A percentile compares a stretch with the other conserved stretches of the same genome.
Conservation (phyloP, 768 basidiomycete genomes). For the Asterophora lycoperdoides region DNA sequence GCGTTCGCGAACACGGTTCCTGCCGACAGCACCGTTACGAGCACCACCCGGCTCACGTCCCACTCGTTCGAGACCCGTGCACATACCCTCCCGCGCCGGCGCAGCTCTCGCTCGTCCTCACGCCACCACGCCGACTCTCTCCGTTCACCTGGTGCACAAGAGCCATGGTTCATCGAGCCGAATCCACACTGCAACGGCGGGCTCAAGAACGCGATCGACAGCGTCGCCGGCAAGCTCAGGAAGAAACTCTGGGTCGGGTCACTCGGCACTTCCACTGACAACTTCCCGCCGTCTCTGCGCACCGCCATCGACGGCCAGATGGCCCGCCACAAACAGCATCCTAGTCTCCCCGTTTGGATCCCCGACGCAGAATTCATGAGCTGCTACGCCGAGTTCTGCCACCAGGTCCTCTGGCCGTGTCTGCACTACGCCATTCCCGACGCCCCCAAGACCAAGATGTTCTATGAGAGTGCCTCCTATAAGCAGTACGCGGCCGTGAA, state of each 20-base stretch:
- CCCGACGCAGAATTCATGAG: slow-evolving; percentile 74
- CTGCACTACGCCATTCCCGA: slow-evolving; percentile 85
- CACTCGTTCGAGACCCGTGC: slow-evolving; percentile 10
- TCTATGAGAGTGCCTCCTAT: slow-evolving; percentile 77
- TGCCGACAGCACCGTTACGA: slow-evolving; percentile 18
- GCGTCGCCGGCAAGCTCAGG: slow-evolving; percentile 52
- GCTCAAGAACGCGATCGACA: slow-evolving; percentile 75
- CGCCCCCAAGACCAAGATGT: slow-evolving; percentile 78
- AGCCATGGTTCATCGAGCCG: slow-evolving; percentile 43
- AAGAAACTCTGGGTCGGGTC: slow-evolving; percentile 65
- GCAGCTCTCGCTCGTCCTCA: slow-evolving; percentile 49
- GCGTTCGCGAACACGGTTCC: slow-evolving; percentile 52
- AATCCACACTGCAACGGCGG: slow-evolving; percentile 82
- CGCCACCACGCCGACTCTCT: slow-evolving; percentile 32
- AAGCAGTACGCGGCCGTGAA: slow-evolving; percentile 89
- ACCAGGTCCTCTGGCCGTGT: slow-evolving; percentile 87
- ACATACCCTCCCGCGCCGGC: slow-evolving; percentile 38
- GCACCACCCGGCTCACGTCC: slow-evolving; percentile 8
- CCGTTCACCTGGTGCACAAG: slow-evolving; percentile 15
- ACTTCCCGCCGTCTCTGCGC: slow-evolving; percentile 51
- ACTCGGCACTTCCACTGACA: slow-evolving; percentile 67
- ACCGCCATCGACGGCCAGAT: slow-evolving; percentile 51
- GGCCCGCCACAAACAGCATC: slow-evolving; percentile 28
- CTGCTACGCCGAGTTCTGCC: slow-evolving; percentile 85
- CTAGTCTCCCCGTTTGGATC: slow-evolving; percentile 67